Base-by-base conservation (phyloP, 306 rosid species). In the Cicer judaicum region DNA sequence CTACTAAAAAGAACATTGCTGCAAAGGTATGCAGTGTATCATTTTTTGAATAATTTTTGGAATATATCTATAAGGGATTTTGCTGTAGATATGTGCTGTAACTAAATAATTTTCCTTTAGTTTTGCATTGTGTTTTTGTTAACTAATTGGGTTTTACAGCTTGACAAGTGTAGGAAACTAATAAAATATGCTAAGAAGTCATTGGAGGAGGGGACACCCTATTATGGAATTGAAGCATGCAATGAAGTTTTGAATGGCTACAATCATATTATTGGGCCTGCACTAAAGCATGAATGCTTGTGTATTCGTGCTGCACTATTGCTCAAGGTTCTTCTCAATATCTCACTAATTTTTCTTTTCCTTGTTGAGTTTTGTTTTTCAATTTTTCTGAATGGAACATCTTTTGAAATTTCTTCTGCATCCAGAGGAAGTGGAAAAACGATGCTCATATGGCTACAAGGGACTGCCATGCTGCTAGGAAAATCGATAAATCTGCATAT, bases 381-480 rank as follows among this genome's bases (percentile, higher is more conserved):
- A 29, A 41, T 38, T 68, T 59, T 66, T 12, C 68, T 49, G 39
- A 39, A 62, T 66, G 75, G 64, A 56, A 73, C 39, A 48, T 71
- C 42, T 78, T 61, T 34, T 79, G 18, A 72, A 48, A 70, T 62
- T 52, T 48, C 19, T 46, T 55, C 10, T 59, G 40, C 74, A 56
- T 79, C 50, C 91, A 95, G 99, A 87, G 99, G 81, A 89, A 90
- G 80, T 95, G 99, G 99, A 95, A 92, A 90, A 92, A 89, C 24
- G 99, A 95, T 87, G 95, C 85, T 74, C 85, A 88, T 77, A 92
- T 95, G 96, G 97, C 96, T 38, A 68, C 92, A 82, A 86, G 96
- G 81, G 98, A 95, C 73, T 92, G 97, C 83, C 82, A 86, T 75
- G 81, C 83, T 88, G 96, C 99, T 49, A 85, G 89, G 79, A 82